A percentile compares a stretch with the other conserved stretches of the same genome.
Evolutionary conservation across 768 basidiomycete genomes (phyloP).

Genomic region (Pluteus cervinus): DNA sequence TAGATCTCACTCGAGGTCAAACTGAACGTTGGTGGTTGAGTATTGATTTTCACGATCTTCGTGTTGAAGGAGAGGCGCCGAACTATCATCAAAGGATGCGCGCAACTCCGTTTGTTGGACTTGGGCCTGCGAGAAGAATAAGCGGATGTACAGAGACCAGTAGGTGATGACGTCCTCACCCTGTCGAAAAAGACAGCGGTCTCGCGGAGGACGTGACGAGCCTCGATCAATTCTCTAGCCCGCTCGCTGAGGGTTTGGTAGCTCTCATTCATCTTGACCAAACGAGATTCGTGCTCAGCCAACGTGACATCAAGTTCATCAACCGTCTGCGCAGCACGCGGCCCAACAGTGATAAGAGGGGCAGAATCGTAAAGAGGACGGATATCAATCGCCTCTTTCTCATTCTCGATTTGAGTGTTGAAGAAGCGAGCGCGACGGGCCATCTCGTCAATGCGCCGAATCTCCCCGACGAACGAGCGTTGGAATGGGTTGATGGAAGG

Average conservation of each 20-base stretch:
- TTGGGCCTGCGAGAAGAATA: constrained; percentile 52
- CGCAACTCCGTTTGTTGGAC: constrained; percentile 75
- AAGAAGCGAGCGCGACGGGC: constrained; percentile 93
- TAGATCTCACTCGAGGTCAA: constrained; percentile 79
- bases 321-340: constrained; percentile 86
- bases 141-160: constrained; percentile 6
- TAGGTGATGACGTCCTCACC: constrained; percentile 32
- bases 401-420: constrained; percentile 75
- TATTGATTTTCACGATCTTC: constrained; percentile 77
- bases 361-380: constrained; percentile 84
- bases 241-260: constrained; percentile 86
- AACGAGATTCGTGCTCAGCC: constrained; percentile 76
- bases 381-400: constrained; percentile 76
- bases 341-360: constrained; percentile 84
- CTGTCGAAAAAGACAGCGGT: constrained; percentile 95
- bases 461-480: constrained; percentile 95
- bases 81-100: constrained; percentile 86
- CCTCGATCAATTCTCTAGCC: constrained; percentile 84
- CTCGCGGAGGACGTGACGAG: constrained; percentile 88
- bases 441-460: constrained; percentile 94
- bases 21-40: constrained; percentile 43
- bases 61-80: constrained; percentile 85
- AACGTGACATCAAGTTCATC: constrained; percentile 91
- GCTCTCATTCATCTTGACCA: constrained; percentile 87
- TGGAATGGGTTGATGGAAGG: constrained; percentile 96